Base-by-base conservation (phyloP, 1,139 yeast species). In the Wickerhamiella pararugosa region DNA sequence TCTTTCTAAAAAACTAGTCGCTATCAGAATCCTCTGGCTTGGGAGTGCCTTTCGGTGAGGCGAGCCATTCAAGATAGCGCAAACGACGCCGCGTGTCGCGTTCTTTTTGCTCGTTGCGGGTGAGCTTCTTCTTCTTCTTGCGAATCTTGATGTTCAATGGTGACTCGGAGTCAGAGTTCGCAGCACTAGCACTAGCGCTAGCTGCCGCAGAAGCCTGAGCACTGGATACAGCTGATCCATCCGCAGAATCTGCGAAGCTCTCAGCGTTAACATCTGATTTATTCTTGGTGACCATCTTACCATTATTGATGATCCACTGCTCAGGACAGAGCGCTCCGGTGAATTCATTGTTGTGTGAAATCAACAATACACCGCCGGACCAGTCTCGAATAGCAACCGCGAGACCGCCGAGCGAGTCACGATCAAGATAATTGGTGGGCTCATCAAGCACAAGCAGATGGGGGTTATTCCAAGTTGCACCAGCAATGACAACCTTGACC, bases 381-480 rank as follows among this genome's bases (percentile, higher is more conserved):
- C 97, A 90, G 62, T 86, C 96, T 64, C 96, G 78, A 58, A 90
- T 90, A 43, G 98, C 98, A 54, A 87, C 76, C 15, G 98, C 97
- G 53, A 90, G 71, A 39, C 97, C 98, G 59, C 98, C 98, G 49
- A 90, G 70, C 27, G 97, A 87, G 61, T 90, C 98, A 69, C 98
- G 78, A 65, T 90, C 98, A 66, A 90, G 72, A 71, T 90, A 90
- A 67, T 90, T 90, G 57, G 98, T 90, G 60, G 98, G 98, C 73
- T 90, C 98, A 65, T 90, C 98, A 51, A 90, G 72, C 35, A 90
- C 98, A 51, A 90, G 74, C 65, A 90, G 73, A 65, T 90, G 98
- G n/a, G 98, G 98, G 60, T 90, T 90, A 66, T 90, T 87, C 98
- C 98, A 90, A 93, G 90, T 90, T 51, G 97, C 97, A 64, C 97